These are phyloP conservation scores for Torulaspora pretoriensis DNA, from an alignment of 1,139 yeast genomes.

Conservation along the genomic window DNA sequence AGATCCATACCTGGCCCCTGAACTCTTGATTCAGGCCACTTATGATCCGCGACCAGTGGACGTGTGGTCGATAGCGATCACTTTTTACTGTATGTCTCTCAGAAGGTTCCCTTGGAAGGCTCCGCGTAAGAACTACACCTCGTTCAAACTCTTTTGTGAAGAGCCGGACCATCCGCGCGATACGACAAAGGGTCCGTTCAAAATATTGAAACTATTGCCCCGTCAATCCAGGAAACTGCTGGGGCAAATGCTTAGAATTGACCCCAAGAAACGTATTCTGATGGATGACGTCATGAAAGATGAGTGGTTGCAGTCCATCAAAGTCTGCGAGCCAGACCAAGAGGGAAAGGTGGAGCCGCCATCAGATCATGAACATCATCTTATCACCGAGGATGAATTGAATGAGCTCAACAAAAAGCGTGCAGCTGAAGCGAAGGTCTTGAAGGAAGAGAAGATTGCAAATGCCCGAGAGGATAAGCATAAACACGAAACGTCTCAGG, in stretches of 20 bases:
- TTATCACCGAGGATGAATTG: slow-evolving; percentile 52
- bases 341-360: slow-evolving; percentile 28
- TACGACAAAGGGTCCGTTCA: slow-evolving; percentile 57
- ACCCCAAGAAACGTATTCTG: slow-evolving; percentile 62
- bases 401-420: slow-evolving; percentile 28
- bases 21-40: slow-evolving; percentile 45
- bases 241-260: slow-evolving; percentile 65
- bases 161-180: slow-evolving; percentile 38
- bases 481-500: neutral
- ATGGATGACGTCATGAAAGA: slow-evolving; percentile 63
- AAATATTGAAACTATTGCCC: slow-evolving; percentile 77
- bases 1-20: slow-evolving; percentile 79
- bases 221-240: slow-evolving; percentile 71
- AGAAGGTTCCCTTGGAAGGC: slow-evolving; percentile 77
- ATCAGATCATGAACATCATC: slow-evolving; percentile 49
- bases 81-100: slow-evolving; percentile 69
- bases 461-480: slow-evolving; percentile 1
- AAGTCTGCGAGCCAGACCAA: slow-evolving; percentile 40
- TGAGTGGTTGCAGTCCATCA: slow-evolving; percentile 55
- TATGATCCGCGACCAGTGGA: slow-evolving; percentile 74
- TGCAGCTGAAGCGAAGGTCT: slow-evolving; percentile 12
- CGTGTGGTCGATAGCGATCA: slow-evolving; percentile 75
- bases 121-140: slow-evolving; percentile 53
- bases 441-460: slow-evolving; percentile 10
- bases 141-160: slow-evolving; percentile 43